Conservation (phyloP, 176 grass and related monocot species). For the Oropetium thomaeum region DNA sequence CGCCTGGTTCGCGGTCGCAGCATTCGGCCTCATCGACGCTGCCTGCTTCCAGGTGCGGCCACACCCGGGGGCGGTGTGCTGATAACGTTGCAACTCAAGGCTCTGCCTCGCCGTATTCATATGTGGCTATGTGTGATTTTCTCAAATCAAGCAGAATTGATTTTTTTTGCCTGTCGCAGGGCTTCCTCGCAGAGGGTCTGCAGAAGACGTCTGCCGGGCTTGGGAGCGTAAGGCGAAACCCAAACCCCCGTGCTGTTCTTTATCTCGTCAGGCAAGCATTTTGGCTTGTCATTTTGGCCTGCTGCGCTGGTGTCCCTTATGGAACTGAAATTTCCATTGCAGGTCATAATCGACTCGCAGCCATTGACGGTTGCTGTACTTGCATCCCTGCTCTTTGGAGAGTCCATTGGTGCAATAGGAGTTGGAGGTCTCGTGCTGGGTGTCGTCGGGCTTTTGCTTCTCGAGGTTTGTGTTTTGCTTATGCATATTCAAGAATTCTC, state of each 20-base stretch:
- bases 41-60: constrained; percentile 81
- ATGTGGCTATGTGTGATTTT: not conserved
- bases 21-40: constrained; percentile 70
- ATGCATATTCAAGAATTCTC: not conserved
- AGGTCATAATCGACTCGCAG: constrained; percentile 97
- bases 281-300: constrained; percentile 13
- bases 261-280: constrained; percentile 1
- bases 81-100: not conserved
- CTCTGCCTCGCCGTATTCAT: constrained; percentile 2
- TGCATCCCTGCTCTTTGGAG: constrained; percentile 78
- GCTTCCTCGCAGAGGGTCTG: constrained; percentile 62
- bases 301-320: constrained; percentile 12
- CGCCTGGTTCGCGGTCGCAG: constrained; percentile 67
- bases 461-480: constrained; percentile 53
- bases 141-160: not conserved
- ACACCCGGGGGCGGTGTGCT: not conserved
- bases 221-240: constrained; percentile 70
- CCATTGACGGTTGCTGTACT: constrained; percentile 94
- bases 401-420: constrained; percentile 70
- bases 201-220: constrained; percentile 83
- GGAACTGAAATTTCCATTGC: constrained; percentile 31
- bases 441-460: constrained; percentile 73
- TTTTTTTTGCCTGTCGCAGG: not conserved
- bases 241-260: constrained; percentile 20
- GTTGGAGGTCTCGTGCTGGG: constrained; percentile 71